phyloP scores from a whole-genome alignment of 495 filamentous ascomycete species.

The Parathielavia hyrcaniae region DNA sequence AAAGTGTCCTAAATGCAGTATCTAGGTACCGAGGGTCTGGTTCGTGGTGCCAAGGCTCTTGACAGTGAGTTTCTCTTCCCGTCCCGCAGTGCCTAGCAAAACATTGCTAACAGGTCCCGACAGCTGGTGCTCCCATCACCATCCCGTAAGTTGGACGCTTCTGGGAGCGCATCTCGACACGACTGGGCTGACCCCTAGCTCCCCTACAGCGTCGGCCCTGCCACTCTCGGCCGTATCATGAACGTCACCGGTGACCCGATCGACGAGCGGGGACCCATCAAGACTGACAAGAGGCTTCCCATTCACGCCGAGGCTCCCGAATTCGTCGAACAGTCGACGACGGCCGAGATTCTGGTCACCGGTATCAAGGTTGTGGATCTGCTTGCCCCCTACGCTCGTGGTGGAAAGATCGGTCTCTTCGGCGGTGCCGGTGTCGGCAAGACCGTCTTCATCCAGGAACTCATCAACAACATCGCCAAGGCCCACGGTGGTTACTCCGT shows the following conservation, averaged over 20 bases:
- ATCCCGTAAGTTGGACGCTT: conserved; percentile 54
- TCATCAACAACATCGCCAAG: conserved; percentile 99
- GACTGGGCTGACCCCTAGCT: conserved; percentile 17
- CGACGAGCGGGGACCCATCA: conserved; percentile 98
- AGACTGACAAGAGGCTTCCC: conserved; percentile 74
- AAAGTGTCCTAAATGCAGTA: conserved; percentile 26
- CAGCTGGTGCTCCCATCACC: conserved; percentile 83
- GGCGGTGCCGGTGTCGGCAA: conserved; percentile 99
- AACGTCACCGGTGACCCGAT: conserved; percentile 99
- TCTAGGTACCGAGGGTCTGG: conserved; percentile 96
- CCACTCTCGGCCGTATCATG: conserved; percentile 97
- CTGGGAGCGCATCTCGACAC: not conserved
- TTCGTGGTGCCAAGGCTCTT: conserved; percentile 73
- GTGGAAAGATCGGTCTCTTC: conserved; percentile 99
- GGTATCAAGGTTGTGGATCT: conserved; percentile 99
- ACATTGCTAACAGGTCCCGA: conserved; percentile 16
- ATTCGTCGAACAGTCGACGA: conserved; percentile 92
- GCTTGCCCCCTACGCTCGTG: conserved; percentile 97
- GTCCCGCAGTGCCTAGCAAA: not conserved
- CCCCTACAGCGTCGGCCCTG: conserved; percentile 62
- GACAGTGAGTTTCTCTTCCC: conserved; percentile 49
- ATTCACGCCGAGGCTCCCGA: conserved; percentile 90
- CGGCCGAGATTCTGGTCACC: conserved; percentile 92
- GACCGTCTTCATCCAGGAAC: conserved; percentile 99
- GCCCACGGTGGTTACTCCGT: conserved; percentile 99